Conservation (phyloP, 768 basidiomycete genomes). For the Podaxis sp. region DNA sequence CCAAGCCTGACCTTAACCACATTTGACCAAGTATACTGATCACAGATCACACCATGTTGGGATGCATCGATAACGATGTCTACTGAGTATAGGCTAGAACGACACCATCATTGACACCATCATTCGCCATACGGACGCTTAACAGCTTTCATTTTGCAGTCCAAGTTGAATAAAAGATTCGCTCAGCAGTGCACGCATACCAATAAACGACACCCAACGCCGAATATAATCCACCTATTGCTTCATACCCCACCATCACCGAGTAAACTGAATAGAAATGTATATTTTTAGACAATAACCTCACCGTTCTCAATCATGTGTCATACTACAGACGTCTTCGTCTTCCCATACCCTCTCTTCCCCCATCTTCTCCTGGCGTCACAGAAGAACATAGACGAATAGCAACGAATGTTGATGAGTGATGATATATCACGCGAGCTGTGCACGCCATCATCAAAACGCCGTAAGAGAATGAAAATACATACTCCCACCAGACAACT, state of each 20-base stretch:
- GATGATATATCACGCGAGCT: slow-evolving; percentile 15
- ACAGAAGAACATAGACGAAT: background rate
- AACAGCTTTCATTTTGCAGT: background rate
- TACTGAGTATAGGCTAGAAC: background rate
- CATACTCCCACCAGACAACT: background rate
- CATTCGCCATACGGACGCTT: background rate
- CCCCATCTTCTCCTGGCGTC: background rate
- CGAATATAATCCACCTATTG: background rate
- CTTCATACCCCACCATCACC: background rate
- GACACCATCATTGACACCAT: background rate
- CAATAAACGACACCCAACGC: background rate
- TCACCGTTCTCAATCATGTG: background rate
- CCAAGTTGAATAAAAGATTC: background rate
- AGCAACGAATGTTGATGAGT: slow-evolving; percentile 8
- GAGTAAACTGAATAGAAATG: background rate
- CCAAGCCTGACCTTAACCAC: background rate
- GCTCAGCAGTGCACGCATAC: background rate
- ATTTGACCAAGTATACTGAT: slow-evolving; percentile 1
- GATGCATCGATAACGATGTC: background rate
- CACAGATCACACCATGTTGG: no score
- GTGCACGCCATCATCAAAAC: slow-evolving; percentile 12
- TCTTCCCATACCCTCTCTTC: background rate
- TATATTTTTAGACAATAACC: background rate
- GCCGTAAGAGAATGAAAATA: background rate
- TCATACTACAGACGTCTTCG: background rate